These are phyloP conservation scores for Juglanconis sp. DNA, from an alignment of 2,329 filamentous ascomycete genomes.

Conservation along the genomic window DNA sequence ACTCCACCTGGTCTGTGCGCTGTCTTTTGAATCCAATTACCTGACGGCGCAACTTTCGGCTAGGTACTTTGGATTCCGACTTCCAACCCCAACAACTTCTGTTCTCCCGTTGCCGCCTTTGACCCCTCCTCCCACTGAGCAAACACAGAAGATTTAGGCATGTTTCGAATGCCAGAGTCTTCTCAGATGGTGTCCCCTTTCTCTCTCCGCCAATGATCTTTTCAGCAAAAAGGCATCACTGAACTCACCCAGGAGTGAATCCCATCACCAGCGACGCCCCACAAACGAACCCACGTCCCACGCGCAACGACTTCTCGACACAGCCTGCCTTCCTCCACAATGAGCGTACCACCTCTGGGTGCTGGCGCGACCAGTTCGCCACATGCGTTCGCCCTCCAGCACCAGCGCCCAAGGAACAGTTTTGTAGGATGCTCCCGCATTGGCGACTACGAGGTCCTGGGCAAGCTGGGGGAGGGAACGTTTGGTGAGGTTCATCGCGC, in stretches of 20 bases:
- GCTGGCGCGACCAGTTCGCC: conserved; percentile 40
- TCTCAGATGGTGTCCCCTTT: neutral
- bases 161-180: neutral
- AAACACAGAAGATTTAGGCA: neutral
- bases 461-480: conserved; percentile 89
- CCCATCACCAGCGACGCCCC: neutral
- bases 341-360: conserved; percentile 22
- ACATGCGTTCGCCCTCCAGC: conserved; percentile 53
- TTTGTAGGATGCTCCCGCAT: conserved; percentile 87
- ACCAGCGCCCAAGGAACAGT: conserved; percentile 53
- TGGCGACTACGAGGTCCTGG: conserved; percentile 72
- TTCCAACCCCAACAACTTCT: neutral
- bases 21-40: neutral
- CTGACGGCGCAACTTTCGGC: neutral
- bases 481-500: conserved; percentile 97
- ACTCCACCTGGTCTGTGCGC: neutral
- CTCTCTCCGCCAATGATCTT: neutral
- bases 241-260: neutral
- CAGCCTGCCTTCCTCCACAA: conserved; percentile 8
- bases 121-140: neutral
- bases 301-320: neutral
- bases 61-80: neutral
- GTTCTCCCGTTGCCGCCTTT: neutral
- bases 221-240: neutral
- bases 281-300: neutral